Conservation (phyloP, 2,329 filamentous ascomycete species). For the Zymoseptoria tritici region DNA sequence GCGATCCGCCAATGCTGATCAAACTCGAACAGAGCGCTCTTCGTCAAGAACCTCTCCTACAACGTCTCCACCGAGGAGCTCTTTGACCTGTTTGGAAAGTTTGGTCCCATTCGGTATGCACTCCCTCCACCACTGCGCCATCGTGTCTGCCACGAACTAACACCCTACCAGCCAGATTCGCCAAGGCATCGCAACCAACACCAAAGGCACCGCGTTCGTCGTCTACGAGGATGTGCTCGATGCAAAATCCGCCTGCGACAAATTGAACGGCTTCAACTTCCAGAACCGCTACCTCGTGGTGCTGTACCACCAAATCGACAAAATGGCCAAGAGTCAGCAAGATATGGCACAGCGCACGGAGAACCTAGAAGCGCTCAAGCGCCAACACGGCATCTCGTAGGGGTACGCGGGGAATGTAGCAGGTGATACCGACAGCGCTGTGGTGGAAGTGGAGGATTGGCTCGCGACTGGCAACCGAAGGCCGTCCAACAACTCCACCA, state of each 20-base stretch:
- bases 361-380: slow-evolving; percentile 96
- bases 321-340: slow-evolving; percentile 62
- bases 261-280: slow-evolving; percentile 99
- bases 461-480: slow-evolving; percentile 4
- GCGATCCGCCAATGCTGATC: slow-evolving; percentile 6
- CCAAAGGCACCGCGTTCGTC: slow-evolving; percentile 97
- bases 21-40: slow-evolving; percentile 70
- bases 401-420: slow-evolving; percentile 26
- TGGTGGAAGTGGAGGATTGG: not conserved
- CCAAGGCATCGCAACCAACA: slow-evolving; percentile 93
- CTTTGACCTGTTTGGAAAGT: slow-evolving; percentile 98
- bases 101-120: slow-evolving; percentile 82
- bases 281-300: slow-evolving; percentile 97
- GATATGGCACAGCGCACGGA: slow-evolving; percentile 90
- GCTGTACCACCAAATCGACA: slow-evolving; percentile 62
- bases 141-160: slow-evolving; percentile 6
- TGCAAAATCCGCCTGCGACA: slow-evolving; percentile 97
- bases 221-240: slow-evolving; percentile 99
- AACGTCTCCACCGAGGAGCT: slow-evolving; percentile 97
- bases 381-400: slow-evolving; percentile 96
- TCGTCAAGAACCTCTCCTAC: slow-evolving; percentile 99
- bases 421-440: slow-evolving; percentile 21
- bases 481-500: slow-evolving; percentile 1
- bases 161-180: slow-evolving; percentile 72
- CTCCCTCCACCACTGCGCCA: slow-evolving; percentile 5